Evolutionary conservation across 2,329 filamentous ascomycete genomes (phyloP).

Genomic region (Paracoccidioides brasiliensis): DNA sequence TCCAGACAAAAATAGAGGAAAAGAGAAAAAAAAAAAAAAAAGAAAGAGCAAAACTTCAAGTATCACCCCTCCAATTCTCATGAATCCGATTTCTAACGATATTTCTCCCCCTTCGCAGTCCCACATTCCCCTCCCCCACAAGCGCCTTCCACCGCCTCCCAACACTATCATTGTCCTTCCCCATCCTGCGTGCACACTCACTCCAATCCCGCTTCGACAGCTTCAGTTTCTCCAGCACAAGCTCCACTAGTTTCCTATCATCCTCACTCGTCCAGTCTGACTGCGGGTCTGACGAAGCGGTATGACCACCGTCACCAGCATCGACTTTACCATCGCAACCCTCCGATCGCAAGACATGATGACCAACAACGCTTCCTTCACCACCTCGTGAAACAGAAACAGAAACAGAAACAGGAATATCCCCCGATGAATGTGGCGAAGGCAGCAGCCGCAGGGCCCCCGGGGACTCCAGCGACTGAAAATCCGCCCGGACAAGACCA

Average conservation of each 20-base stretch:
- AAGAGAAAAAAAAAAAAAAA: not conserved
- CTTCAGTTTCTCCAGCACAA: conserved; percentile 33
- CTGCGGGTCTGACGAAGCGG: not conserved
- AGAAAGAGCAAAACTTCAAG: not conserved
- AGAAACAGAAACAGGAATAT: too few relatives aligned
- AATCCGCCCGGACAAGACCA: conserved; percentile 32
- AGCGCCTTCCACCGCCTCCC: conserved; percentile 32
- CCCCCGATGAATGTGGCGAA: too few relatives aligned
- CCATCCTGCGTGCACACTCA: conserved; percentile 32
- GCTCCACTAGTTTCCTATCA: conserved; percentile 30
- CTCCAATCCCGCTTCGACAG: conserved; percentile 33
- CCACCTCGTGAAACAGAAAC: too few relatives aligned
- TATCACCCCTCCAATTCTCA: conserved; percentile 15
- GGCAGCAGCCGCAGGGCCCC: too few relatives aligned
- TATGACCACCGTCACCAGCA: not conserved
- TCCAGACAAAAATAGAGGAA: not conserved
- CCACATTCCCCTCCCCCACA: conserved; percentile 31
- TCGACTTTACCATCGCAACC: not conserved
- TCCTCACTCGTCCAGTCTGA: conserved; percentile 28
- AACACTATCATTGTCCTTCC: conserved; percentile 28
- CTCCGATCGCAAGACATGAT: too few relatives aligned
- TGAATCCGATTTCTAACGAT: conserved; percentile 17
- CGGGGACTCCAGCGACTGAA: conserved; percentile 25
- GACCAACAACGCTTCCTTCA: too few relatives aligned
- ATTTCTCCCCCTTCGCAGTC: conserved; percentile 23